Evolutionary conservation across 1,284 basidiomycete genomes (phyloP).

Genomic region (Sanghuangporus baumii): DNA sequence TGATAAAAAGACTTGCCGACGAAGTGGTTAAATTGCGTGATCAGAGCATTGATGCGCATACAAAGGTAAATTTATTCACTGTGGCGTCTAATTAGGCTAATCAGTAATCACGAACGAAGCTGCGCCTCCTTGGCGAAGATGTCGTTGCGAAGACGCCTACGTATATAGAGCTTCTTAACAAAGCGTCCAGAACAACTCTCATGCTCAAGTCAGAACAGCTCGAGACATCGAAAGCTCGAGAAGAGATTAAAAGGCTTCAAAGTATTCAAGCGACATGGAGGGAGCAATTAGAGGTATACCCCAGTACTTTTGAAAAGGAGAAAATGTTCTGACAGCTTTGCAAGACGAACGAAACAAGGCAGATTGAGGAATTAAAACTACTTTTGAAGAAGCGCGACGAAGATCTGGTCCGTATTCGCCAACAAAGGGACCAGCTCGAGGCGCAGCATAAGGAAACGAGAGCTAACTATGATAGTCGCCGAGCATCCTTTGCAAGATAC

Average conservation of each 20-base stretch:
- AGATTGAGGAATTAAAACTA: constrained; percentile 49
- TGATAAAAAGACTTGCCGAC: constrained; percentile 8
- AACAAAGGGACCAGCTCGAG: constrained; percentile 71
- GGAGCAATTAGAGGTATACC: constrained; percentile 37
- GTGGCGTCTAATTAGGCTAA: constrained; percentile 3
- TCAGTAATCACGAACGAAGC: constrained; percentile 28
- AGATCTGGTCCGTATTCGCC: constrained; percentile 74
- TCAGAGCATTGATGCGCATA: constrained; percentile 13
- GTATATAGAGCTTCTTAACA: constrained; percentile 45
- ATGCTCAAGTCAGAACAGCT: constrained; percentile 38
- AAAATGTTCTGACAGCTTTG: not conserved
- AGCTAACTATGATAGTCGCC: constrained; percentile 59
- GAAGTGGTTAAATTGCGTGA: constrained; percentile 8
- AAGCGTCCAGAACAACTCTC: constrained; percentile 36
- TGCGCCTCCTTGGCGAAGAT: constrained; percentile 40
- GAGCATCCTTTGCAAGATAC: constrained; percentile 64
- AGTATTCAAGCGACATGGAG: constrained; percentile 41
- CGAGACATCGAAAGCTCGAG: constrained; percentile 19
- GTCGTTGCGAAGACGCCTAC: constrained; percentile 39
- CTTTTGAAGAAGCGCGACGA: constrained; percentile 62
- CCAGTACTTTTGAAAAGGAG: too few species aligned
- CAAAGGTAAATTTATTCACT: constrained; percentile 12
- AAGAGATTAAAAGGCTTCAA: constrained; percentile 22
- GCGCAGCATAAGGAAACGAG: constrained; percentile 73
- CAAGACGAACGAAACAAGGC: constrained; percentile 43